Evolutionary conservation across 2,329 filamentous ascomycete genomes (phyloP).

Genomic region (Apiospora hydei): DNA sequence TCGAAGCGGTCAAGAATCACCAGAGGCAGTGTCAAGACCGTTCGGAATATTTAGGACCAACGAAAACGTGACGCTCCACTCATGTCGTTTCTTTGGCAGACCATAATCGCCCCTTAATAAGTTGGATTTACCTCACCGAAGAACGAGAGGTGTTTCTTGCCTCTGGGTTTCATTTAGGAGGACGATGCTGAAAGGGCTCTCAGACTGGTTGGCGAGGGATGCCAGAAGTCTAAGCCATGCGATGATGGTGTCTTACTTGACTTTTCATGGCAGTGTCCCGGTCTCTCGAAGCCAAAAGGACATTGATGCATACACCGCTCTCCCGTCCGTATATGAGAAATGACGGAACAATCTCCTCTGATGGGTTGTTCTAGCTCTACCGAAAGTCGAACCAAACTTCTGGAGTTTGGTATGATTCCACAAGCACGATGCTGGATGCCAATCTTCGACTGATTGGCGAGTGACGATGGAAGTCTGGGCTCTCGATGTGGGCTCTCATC

Average conservation of each 20-base stretch:
- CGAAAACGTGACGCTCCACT: not conserved
- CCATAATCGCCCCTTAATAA: not conserved
- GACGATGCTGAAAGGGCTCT: not conserved
- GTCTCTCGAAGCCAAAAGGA: not conserved
- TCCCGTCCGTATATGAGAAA: not conserved
- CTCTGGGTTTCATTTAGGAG: not conserved
- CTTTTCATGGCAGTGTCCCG: not conserved
- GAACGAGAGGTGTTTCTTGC: not conserved
- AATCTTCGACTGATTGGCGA: not conserved
- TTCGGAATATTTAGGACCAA: not conserved
- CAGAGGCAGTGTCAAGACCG: not conserved
- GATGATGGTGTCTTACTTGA: not conserved
- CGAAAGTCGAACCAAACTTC: not conserved
- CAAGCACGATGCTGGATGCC: not conserved
- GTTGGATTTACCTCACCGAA: not conserved
- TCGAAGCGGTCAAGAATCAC: not conserved
- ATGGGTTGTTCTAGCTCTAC: not conserved
- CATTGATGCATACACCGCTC: not conserved
- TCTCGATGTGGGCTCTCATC: not conserved
- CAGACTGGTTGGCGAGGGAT: not conserved
- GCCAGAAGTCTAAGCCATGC: not conserved
- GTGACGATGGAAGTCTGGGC: not conserved
- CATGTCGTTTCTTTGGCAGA: not conserved
- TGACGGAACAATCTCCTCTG: not conserved
- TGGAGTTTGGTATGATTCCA: not conserved